Base-by-base conservation (phyloP, 768 basidiomycete genomes). In the Collybiopsis luxurians region DNA sequence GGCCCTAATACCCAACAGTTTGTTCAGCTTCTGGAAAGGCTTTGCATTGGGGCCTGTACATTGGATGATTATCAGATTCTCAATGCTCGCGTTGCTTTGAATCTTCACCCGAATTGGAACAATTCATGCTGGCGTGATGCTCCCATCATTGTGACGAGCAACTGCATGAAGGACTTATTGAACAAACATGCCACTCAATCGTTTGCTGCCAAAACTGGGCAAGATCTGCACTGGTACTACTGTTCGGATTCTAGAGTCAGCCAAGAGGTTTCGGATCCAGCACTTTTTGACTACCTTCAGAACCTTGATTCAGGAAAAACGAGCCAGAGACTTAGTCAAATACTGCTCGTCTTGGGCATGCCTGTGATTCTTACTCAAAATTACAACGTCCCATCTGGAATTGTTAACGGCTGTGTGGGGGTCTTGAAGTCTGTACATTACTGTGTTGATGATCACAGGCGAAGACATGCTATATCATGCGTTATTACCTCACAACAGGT, bases 321-420 rank as follows among this genome's bases (percentile, higher is more conserved):
- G 2, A 47, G 62, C 2, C 61, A 62, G 1, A 47, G 64, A 0
- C 53, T 67, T 2, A 62, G 65, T 0, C 40, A 51, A 7, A 13
- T 72, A 0, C 71, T 66, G 1, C 48, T 73, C 0, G 71, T 66
- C 0, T 56, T 66, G 6, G 72, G 71, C 0, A 72, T 72, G 69
- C 69, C 66, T 1, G 66, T 73, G 2, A 62, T 69, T 19, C 52
- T 73, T 0, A 38, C 57, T 0, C 61, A 69, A 24, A 72, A 73
- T 24, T 67, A 62, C 34, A 67, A 69, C 30, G 63, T 71, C 0
- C 53, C 56, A 1, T 59, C 61, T 0, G 67, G 69, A 0, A 54
- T 69, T 17, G 64, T 70, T 0, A 72, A 72, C 53, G 71, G 70
- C 0, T 61, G 57, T 13, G 23, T 19, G 1, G 67, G 68, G 0